Evolutionary conservation across 1,284 basidiomycete genomes (phyloP), one percentile per base, ranked within the genome.

Genomic region (Omphalotus olearius): DNA sequence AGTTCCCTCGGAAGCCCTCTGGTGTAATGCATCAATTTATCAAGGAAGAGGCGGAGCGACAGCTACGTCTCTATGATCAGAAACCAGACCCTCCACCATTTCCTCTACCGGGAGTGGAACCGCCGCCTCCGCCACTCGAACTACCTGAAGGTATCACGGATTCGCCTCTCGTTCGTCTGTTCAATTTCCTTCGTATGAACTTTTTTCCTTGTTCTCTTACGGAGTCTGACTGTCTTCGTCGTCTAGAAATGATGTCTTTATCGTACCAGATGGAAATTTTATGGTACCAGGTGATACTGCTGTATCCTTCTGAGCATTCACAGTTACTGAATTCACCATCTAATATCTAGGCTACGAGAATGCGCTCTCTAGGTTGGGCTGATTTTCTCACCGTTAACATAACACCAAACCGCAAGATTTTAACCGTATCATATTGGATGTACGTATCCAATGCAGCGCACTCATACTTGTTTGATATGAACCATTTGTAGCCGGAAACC

Each of bases 201-300:
- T 45, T 40, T 43, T 35, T 17, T 26, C 10, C 13, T 39, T 45
- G 11, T 25, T 9, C 45, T 50, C 2, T 43, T 28, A 39, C 33
- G 28, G 38, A 25, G 2, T 18, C 23, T 35, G 14, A 45, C 41
- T 52, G 42, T 25, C 17, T 11, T n/a, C n/a, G 42, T 40, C n/a
- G 33, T 39, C 18, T 59, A 92, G 89, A 92, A 64, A 86, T 88
- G 73, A 88, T 92, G 79, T 88, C 88, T 1, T 66, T 92, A 51
- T 87, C 88, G 2, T 93, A 92, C 65, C 88, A 91, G 62, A 74
- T 92, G 9, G 91, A 90, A 66, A 88, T 91, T 57, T 64, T 93
- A 41, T 85, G 83, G 74, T 87, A 83, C 60, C 88, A 91, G 70
- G 87, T 85, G 57, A 26, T 69, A 57, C 41, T n/a, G 41, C 6